A percentile compares a stretch with the other conserved stretches of the same genome.
Evolutionary conservation across 306 rosid genomes (phyloP).

Genomic region (Castanospermum australe): DNA sequence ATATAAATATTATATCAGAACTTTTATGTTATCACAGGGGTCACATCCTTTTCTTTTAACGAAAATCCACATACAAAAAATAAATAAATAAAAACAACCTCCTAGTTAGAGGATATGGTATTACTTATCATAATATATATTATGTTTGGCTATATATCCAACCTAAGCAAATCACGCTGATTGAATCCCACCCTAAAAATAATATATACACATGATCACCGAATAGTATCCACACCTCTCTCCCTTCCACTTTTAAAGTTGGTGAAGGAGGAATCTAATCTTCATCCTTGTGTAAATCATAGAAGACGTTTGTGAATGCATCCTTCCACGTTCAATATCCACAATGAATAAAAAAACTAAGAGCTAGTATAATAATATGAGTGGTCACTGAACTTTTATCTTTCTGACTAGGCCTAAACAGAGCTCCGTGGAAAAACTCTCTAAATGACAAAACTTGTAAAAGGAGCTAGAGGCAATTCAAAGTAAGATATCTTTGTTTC

Average conservation of each 20-base stretch:
- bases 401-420: not conserved
- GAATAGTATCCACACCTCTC: not conserved
- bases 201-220: not conserved
- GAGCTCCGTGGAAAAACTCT: not conserved
- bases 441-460: not conserved
- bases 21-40: not conserved
- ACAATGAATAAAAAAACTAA: not conserved
- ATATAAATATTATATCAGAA: not conserved
- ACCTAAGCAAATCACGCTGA: slow-evolving; percentile 2
- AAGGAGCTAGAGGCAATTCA: not conserved
- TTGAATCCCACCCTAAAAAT: not conserved
- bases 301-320: too few relatives aligned
- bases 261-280: slow-evolving; percentile 9
- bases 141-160: not conserved
- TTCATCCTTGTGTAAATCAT: not conserved
- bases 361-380: not conserved
- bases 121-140: not conserved
- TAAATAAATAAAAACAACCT: not conserved
- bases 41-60: slow-evolving; percentile 2
- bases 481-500: not conserved
- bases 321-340: not conserved
- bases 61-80: not conserved
- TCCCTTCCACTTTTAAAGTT: not conserved
- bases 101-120: not conserved
- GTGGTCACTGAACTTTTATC: not conserved